phyloP scores from a whole-genome alignment of 192 early-diverging fungal species.

The Chytriomyces hyalinus region DNA sequence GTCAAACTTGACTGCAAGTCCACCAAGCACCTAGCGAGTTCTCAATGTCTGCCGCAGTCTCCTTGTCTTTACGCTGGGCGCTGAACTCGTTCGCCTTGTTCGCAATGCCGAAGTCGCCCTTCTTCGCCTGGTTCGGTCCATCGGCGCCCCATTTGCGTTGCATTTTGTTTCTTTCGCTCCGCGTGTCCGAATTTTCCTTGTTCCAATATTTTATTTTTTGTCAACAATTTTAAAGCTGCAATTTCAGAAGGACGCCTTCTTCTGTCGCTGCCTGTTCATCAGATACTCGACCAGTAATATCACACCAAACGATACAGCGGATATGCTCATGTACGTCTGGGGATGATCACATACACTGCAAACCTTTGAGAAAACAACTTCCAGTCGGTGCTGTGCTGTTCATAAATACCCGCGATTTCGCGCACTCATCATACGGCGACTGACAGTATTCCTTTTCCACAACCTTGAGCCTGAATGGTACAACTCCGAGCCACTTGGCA shows the following conservation, averaged over 20 bases:
- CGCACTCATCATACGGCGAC: not conserved
- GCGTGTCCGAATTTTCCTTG: too few relatives aligned
- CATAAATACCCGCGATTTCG: not conserved
- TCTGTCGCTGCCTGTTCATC: conserved; percentile 3
- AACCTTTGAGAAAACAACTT: not conserved
- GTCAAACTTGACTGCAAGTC: conserved; percentile 24
- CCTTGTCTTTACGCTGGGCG: too few relatives aligned
- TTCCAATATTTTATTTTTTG: too few relatives aligned
- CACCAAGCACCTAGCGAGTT: not conserved
- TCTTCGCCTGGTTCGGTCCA: too few relatives aligned
- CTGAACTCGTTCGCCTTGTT: too few relatives aligned
- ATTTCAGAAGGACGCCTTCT: not conserved
- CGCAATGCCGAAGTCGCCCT: too few relatives aligned
- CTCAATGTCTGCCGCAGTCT: not conserved
- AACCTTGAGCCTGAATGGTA: conserved; percentile 33
- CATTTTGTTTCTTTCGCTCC: too few relatives aligned
- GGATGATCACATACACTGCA: conserved; percentile 28
- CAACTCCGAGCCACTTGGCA: conserved; percentile 16
- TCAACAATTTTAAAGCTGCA: too few relatives aligned
- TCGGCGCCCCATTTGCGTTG: too few relatives aligned
- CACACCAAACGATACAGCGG: conserved; percentile 22
- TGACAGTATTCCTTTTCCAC: conserved; percentile 31
- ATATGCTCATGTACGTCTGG: conserved; percentile 36
- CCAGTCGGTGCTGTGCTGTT: not conserved
- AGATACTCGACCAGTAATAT: conserved; percentile 23